A percentile compares a stretch with the other conserved stretches of the same genome.
Evolutionary conservation across 2,329 filamentous ascomycete species (phyloP).

Genomic region (Aspergillus chevalieri): DNA sequence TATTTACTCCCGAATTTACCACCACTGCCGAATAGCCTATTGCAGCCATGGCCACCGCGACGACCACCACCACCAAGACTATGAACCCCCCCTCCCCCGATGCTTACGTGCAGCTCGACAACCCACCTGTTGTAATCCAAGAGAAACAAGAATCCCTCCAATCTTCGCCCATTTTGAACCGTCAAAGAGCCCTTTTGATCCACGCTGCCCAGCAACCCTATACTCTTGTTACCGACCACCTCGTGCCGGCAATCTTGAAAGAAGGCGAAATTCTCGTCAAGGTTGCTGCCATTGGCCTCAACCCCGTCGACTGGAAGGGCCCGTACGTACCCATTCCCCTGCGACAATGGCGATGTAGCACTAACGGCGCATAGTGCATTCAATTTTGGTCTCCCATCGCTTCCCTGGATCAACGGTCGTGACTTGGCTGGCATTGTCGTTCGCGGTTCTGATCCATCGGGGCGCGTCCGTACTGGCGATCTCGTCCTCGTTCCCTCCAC

Average conservation of each 20-base stretch:
- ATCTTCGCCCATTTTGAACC: slow-evolving; percentile 9
- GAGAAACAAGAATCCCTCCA: slow-evolving; percentile 4
- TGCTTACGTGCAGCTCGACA: slow-evolving; percentile 15
- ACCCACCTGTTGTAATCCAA: slow-evolving; percentile 5
- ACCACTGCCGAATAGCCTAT: neutral
- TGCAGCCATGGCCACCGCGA: neutral
- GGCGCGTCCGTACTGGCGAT: slow-evolving; percentile 53
- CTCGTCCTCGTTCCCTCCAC: slow-evolving; percentile 61
- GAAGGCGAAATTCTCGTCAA: slow-evolving; percentile 57
- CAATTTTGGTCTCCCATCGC: slow-evolving; percentile 61
- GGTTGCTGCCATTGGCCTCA: slow-evolving; percentile 60
- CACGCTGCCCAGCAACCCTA: slow-evolving; percentile 49
- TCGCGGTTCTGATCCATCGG: slow-evolving; percentile 35
- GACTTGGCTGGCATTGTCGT: slow-evolving; percentile 64
- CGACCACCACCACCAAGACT: slow-evolving; percentile 14
- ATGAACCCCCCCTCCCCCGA: slow-evolving; percentile 1
- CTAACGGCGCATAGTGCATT: slow-evolving; percentile 49
- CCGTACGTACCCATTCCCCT: slow-evolving; percentile 46
- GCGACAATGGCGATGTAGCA: neutral
- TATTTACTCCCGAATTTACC: too few relatives aligned
- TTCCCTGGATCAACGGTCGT: slow-evolving; percentile 64
- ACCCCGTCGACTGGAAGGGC: slow-evolving; percentile 71
- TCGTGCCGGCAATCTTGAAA: slow-evolving; percentile 41
- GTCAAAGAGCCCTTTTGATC: slow-evolving; percentile 47
- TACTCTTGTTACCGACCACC: slow-evolving; percentile 38